A percentile compares a stretch with the other conserved stretches of the same genome.
Evolutionary conservation across 768 basidiomycete genomes (phyloP).

Genomic region (Boletus vinaceobasis): DNA sequence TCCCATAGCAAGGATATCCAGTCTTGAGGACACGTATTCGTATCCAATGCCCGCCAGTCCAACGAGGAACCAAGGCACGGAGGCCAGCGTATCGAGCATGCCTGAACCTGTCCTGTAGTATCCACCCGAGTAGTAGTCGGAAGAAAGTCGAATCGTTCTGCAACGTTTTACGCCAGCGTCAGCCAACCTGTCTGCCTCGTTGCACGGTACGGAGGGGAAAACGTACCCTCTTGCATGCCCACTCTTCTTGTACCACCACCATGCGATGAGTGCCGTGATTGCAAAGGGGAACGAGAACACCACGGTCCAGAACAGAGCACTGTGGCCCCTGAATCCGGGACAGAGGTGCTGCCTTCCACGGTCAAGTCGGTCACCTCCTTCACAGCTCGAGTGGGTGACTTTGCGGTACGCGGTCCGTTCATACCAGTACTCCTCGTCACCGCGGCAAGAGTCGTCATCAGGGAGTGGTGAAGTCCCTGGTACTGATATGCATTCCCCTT

Average conservation of each 20-base stretch:
- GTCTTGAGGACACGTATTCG: constrained; percentile 54
- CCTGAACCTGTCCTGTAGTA: constrained; percentile 46
- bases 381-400: constrained; percentile 85
- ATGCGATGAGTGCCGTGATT: constrained; percentile 71
- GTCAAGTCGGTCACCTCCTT: constrained; percentile 77
- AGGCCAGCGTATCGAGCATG: constrained; percentile 69
- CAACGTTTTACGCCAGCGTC: constrained; percentile 1
- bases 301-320: constrained; percentile 81
- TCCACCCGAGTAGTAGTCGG: constrained; percentile 31
- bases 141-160: constrained; percentile 78
- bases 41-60: constrained; percentile 73
- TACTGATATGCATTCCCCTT: constrained; percentile 75
- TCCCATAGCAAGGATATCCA: constrained; percentile 37
- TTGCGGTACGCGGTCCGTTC: constrained; percentile 89
- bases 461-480: constrained; percentile 62
- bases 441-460: constrained; percentile 58
- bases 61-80: constrained; percentile 86
- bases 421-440: constrained; percentile 81
- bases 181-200: neutral
- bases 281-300: constrained; percentile 73
- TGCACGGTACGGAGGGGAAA: neutral
- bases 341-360: constrained; percentile 72
- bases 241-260: constrained; percentile 77
- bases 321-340: constrained; percentile 73
- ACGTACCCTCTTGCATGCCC: constrained; percentile 74